These are phyloP conservation scores for Ceriops tagal DNA, from an alignment of 345 rosid genomes.

Conservation along the genomic window DNA sequence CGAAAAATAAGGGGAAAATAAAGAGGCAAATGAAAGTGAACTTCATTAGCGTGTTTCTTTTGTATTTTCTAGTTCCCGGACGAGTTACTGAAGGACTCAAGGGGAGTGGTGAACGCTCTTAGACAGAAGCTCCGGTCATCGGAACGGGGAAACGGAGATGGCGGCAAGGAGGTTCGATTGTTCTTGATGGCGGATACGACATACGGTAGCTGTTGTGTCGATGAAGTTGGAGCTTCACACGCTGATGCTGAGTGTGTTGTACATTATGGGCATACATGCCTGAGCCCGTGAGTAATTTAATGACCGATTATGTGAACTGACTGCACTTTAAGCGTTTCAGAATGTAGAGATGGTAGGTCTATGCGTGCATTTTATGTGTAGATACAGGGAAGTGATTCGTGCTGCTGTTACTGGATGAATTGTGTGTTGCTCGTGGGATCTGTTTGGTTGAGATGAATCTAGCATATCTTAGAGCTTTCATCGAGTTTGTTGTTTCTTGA, in stretches of 20 bases:
- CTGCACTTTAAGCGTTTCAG: not conserved
- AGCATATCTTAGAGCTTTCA: too few relatives aligned
- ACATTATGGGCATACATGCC: conserved; percentile 92
- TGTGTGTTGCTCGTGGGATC: too few relatives aligned
- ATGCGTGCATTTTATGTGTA: too few relatives aligned
- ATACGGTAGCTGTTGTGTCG: conserved; percentile 88
- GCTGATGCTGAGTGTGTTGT: conserved; percentile 69
- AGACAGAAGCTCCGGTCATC: conserved; percentile 34
- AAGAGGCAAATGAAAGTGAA: not conserved
- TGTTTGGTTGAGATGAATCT: too few relatives aligned
- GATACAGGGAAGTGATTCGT: too few relatives aligned
- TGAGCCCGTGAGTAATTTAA: conserved; percentile 68
- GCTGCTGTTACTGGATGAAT: too few relatives aligned
- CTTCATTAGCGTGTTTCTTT: not conserved
- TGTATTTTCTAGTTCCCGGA: conserved; percentile 65
- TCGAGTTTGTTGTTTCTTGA: too few relatives aligned
- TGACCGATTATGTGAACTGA: not conserved
- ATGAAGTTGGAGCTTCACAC: conserved; percentile 87
- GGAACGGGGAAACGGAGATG: conserved; percentile 32
- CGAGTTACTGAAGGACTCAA: conserved; percentile 65
- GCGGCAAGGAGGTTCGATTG: conserved; percentile 47
- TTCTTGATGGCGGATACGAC: conserved; percentile 91
- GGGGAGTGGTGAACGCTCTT: conserved; percentile 49
- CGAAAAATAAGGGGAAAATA: not conserved
- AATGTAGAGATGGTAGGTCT: not conserved